Base-by-base conservation (phyloP, 2,329 filamentous ascomycete genomes). In the Scytalidium sp. region DNA sequence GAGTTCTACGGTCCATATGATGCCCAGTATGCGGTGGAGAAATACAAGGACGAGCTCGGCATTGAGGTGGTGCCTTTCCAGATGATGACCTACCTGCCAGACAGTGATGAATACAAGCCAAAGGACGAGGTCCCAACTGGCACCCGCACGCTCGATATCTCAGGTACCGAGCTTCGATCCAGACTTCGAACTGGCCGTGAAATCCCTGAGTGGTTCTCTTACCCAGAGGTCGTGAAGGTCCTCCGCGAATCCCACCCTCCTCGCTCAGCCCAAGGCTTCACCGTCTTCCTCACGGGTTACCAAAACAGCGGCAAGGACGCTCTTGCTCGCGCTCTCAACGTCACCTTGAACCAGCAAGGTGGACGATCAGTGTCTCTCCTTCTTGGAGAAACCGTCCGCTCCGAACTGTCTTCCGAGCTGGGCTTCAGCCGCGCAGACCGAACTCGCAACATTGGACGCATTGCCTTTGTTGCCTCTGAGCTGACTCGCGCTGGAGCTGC, bases 1-100 rank as follows among this genome's bases (percentile, higher is more conserved):
- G 94, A 99, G 69, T 95, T 97, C 77, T 99, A 99, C 74, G 94
- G 94, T 46, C 92, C 94, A 25, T 99, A 99, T 72, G 94, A 99
- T 66, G 94, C 94, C 11, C 94, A 99, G 78, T 81, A 93, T 66
- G 90, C 92, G 21, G 92, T 99, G 52, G 91, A 97, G 80, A 90
- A 96, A 79, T 96, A 97, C 83, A 87, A 85, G 67, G 84, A 90
- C 59, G 94, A 99, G 81, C 88, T 99, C 55, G 94, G 93, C 64
- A 99, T 99, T 67, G 90, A 97, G 77, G 94, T 99, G 66, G 94
- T 99, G 58, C 91, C 94, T 60, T 99, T 99, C 87, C 93, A 97
- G 79, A 91, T 95, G 84, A 96, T 99, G 87, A 97, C 95, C 56
- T 99, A 97, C 76, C 87, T 97, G 52, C 94, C 94, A 60, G 94